Percentiles rank a stretch among this genome's conserved stretches.
Conservation (phyloP, 169 alveolate genomes). For the Plasmodium yoelii region DNA sequence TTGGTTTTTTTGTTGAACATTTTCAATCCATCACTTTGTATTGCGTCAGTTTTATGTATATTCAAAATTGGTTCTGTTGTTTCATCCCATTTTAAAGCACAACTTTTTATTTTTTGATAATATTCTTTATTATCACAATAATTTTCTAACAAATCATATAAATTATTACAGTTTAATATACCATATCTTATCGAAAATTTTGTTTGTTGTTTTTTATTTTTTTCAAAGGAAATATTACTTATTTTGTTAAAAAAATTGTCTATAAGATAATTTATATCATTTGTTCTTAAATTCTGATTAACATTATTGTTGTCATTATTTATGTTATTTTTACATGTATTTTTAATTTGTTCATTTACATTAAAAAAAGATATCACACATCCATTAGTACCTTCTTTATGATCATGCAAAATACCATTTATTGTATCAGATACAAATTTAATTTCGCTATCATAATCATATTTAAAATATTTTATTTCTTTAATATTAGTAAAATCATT, state of each 20-base stretch:
- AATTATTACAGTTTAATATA: not conserved
- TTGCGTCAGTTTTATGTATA: not conserved
- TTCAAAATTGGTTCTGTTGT: not conserved
- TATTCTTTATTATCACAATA: slow-evolving; percentile 28
- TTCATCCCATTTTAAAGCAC: slow-evolving; percentile 52
- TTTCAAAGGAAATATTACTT: not conserved
- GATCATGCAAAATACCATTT: slow-evolving; percentile 17
- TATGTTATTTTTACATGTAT: not conserved
- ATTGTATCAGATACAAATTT: slow-evolving; percentile 5
- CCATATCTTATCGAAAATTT: slow-evolving; percentile 46
- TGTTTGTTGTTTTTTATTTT: slow-evolving; percentile 14
- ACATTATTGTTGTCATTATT: slow-evolving; percentile 3
- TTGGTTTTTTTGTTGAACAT: slow-evolving; percentile 41
- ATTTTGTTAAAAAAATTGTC: slow-evolving; percentile 20
- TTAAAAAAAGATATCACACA: slow-evolving; percentile 57
- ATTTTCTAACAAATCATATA: slow-evolving; percentile 39
- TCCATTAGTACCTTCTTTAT: slow-evolving; percentile 21
- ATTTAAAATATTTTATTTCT: slow-evolving; percentile 16
- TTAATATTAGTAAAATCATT: slow-evolving; percentile 7
- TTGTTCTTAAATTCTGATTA: not conserved
- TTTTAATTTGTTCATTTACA: slow-evolving; percentile 7
- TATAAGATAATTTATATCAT: slow-evolving; percentile 13
- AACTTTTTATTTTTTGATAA: slow-evolving; percentile 61
- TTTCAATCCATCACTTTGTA: slow-evolving; percentile 27
- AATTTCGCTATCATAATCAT: slow-evolving; percentile 31